Evolutionary conservation across 148 eudicot genomes (phyloP).

Genomic region (Agrostemma githago): DNA sequence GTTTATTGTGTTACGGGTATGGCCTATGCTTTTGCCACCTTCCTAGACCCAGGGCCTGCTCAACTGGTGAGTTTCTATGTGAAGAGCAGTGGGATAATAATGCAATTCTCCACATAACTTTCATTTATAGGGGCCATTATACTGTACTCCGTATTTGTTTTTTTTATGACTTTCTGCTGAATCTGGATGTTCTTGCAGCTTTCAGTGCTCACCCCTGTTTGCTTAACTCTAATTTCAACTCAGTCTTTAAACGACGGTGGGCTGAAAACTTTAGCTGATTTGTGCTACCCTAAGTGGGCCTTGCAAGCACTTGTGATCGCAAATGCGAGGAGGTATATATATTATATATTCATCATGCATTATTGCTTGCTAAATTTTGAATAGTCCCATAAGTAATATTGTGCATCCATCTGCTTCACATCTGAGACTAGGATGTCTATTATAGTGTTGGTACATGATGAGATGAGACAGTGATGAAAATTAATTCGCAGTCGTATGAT

Average conservation of each 20-base stretch:
- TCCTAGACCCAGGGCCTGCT: conserved; percentile 83
- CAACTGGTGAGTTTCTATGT: conserved; percentile 59
- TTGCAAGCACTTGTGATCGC: conserved; percentile 88
- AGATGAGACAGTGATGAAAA: neutral
- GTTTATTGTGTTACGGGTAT: conserved; percentile 95
- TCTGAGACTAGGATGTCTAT: neutral
- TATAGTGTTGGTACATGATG: neutral
- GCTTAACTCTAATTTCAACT: conserved; percentile 62
- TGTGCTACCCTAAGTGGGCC: conserved; percentile 90
- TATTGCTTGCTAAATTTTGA: neutral
- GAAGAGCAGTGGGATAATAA: neutral
- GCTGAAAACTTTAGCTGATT: conserved; percentile 41
- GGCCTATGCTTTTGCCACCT: conserved; percentile 82
- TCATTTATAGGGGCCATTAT: neutral
- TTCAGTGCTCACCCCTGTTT: conserved; percentile 76
- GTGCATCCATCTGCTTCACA: neutral
- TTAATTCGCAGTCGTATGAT: neutral
- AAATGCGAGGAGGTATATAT: conserved; percentile 58
- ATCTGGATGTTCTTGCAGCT: conserved; percentile 38
- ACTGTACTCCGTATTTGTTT: neutral
- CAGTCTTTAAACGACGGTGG: conserved; percentile 37
- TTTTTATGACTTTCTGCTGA: conserved; percentile 13
- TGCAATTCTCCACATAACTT: neutral
- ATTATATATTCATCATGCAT: neutral
- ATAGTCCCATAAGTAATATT: neutral